Conservation (phyloP, 768 basidiomycete genomes). For the Gymnopilus junonius region DNA sequence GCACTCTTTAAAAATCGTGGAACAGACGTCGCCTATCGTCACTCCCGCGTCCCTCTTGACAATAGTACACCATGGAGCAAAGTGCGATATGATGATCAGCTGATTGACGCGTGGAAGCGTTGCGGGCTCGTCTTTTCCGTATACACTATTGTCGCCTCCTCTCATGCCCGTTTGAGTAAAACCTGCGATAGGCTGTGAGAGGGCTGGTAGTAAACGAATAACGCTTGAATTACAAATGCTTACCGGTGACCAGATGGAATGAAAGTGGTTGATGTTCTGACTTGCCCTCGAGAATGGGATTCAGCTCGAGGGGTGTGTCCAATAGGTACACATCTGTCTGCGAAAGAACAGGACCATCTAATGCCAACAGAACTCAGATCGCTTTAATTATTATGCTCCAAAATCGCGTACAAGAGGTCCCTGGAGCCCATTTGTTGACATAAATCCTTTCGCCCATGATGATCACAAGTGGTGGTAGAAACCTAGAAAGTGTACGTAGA, state of each 20-base stretch:
- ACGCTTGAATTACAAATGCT: slow-evolving; percentile 14
- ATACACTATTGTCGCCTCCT: slow-evolving; percentile 15
- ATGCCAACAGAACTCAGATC: background rate
- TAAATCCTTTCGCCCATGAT: slow-evolving; percentile 17
- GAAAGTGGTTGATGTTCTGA: slow-evolving; percentile 42
- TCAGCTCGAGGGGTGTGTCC: slow-evolving; percentile 65
- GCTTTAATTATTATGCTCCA: no score
- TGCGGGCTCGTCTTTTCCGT: slow-evolving; percentile 60
- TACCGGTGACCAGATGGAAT: slow-evolving; percentile 58
- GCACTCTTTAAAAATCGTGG: slow-evolving; percentile 76
- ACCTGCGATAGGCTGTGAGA: slow-evolving; percentile 2
- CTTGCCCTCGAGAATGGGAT: slow-evolving; percentile 70
- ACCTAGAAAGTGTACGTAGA: no score
- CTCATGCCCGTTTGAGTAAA: slow-evolving; percentile 4
- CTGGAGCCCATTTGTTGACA: slow-evolving; percentile 49
- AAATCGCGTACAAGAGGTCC: slow-evolving; percentile 42
- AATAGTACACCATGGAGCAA: slow-evolving; percentile 81
- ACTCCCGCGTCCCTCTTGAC: slow-evolving; percentile 75
- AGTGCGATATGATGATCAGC: slow-evolving; percentile 58
- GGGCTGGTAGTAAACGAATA: no score
- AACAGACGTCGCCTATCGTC: slow-evolving; percentile 75
- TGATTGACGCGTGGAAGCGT: slow-evolving; percentile 69
- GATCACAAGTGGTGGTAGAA: no score
- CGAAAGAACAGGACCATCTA: slow-evolving; percentile 80
- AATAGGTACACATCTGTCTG: slow-evolving; percentile 86